Conservation (phyloP, 176 grass and related monocot genomes). For the Carex kokanica region DNA sequence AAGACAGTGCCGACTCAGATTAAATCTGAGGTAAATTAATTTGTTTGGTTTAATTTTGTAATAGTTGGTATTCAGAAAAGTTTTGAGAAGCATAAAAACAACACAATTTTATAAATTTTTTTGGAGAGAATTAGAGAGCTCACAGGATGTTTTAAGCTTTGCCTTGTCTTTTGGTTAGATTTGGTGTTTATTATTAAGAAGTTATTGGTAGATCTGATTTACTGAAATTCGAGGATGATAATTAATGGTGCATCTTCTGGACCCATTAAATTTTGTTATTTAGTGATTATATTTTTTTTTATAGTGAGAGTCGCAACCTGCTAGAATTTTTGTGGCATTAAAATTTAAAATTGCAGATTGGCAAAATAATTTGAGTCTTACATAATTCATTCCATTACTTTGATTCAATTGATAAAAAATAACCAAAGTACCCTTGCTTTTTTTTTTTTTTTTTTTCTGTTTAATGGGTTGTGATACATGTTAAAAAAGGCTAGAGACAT, state of each 20-base stretch:
- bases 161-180: background rate
- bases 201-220: background rate
- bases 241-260: background rate
- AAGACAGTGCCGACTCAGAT: constrained; percentile 32
- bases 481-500: no score
- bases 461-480: no score
- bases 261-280: no score
- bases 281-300: no score
- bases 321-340: no score
- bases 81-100: background rate
- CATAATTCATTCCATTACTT: no score
- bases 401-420: no score
- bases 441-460: no score
- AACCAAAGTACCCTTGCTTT: no score
- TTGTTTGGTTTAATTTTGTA: constrained; percentile 9
- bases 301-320: no score
- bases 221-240: background rate
- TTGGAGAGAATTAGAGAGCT: background rate
- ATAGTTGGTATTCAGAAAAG: background rate
- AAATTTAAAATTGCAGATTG: no score
- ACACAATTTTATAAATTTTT: background rate
- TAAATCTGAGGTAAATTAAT: constrained; percentile 1
- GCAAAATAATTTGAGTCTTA: no score
- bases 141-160: background rate
- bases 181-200: background rate